Evolutionary conservation across 2,329 filamentous ascomycete species (phyloP), one percentile per base, ranked within the genome.

Genomic region (Botryotinia globosa): DNA sequence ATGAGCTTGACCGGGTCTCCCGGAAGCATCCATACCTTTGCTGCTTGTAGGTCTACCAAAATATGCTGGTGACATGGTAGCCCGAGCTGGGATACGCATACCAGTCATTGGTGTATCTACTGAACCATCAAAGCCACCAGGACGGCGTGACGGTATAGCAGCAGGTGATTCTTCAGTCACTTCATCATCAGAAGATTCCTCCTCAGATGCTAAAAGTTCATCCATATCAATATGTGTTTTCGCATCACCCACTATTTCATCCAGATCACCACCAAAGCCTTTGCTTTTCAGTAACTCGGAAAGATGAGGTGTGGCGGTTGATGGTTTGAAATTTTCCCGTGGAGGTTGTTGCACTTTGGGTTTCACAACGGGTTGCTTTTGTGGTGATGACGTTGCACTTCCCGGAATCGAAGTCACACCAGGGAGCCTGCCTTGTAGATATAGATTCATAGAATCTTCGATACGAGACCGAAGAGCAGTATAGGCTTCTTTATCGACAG

Each of bases 261-360:
- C 91, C 78, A 87, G 85, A 77, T 92, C 87, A 69, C 89, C 85
- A 74, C 84, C 83, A 77, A 91, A 87, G 48, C 90, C 90, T 79
- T 85, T 87, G 75, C 83, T 86, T 76, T 88, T 85, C 82, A 94
- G 84, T 64, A 93, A 81, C 58, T 86, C 86, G 44, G 91, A 92
- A 32, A 94, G 84, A 81, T 92, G 86, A 22, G 92, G 92, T 25
- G 89, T 88, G 48, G 88, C 86, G 10, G 86, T 80, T 18, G 89
- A 88, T 68, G 85, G 85, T 71, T 85, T 82, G 78, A 90, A 89
- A 58, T 69, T 74, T 10, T 80, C 76, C n/a, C 74, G 74, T 64
- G 72, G 66, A 72, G 62, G 73, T 73, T 78, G 73, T 73, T 78
- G 78, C 68, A 81, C 75, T 64, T 80, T 76, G 44, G 79, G 78